phyloP scores from a whole-genome alignment of 805 yeast species.

The Candida odintsovae region DNA sequence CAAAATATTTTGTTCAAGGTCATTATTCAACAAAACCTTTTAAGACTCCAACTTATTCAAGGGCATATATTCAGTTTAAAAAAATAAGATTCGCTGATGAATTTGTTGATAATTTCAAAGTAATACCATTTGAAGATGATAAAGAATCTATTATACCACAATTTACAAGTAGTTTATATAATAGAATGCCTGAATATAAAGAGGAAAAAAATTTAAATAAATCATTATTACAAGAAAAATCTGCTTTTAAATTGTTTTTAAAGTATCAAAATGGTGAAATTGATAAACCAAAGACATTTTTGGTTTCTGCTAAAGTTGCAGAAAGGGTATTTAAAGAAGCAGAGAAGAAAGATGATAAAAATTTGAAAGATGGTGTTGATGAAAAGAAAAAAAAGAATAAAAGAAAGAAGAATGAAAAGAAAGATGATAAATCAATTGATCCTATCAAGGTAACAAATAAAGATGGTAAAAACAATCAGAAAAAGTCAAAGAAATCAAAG shows the following conservation, averaged over 20 bases:
- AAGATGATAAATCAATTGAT: too few species aligned
- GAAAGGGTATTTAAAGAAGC: background rate
- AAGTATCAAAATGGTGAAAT: conserved; percentile 17
- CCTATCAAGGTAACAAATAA: too few species aligned
- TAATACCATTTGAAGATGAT: conserved; percentile 15
- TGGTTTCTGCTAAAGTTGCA: background rate
- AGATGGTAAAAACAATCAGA: background rate
- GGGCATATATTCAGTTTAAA: conserved; percentile 36
- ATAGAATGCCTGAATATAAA: conserved; percentile 22
- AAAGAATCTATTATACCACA: conserved; percentile 28
- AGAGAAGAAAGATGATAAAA: conserved; percentile 2
- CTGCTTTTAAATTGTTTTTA: conserved; percentile 18
- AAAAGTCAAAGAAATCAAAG: background rate
- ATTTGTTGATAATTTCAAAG: conserved; percentile 24
- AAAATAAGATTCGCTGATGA: conserved; percentile 22
- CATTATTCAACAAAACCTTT: conserved; percentile 31
- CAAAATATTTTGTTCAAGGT: conserved; percentile 37
- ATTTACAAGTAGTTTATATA: conserved; percentile 30
- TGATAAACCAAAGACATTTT: conserved; percentile 13
- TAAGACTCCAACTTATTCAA: conserved; percentile 33
- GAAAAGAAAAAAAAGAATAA: background rate
- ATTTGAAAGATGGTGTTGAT: background rate
- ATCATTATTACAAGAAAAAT: conserved; percentile 13
- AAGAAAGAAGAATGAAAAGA: conserved; percentile 2
- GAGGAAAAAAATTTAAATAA: background rate